Conservation (phyloP, 1,139 yeast species). For the Taiozyma sp. region DNA sequence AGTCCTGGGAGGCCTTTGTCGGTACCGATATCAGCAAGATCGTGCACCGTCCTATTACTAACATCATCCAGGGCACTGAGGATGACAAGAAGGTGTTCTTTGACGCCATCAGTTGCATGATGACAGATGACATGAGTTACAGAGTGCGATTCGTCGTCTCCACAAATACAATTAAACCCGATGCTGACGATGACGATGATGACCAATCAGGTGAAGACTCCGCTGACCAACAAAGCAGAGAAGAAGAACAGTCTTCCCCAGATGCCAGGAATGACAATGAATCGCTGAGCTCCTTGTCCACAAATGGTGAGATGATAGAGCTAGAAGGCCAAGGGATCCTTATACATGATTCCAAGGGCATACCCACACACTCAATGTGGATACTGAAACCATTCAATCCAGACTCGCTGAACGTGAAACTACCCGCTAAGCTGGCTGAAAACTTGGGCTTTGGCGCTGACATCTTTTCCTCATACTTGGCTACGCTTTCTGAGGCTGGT, state of each 20-base stretch:
- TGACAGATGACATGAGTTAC: constrained; percentile 69
- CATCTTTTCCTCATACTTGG: constrained; percentile 70
- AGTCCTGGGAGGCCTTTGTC: constrained; percentile 66
- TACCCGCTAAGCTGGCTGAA: constrained; percentile 64
- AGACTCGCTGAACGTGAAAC: constrained; percentile 52
- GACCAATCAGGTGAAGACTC: constrained; percentile 16
- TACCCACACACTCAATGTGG: constrained; percentile 90
- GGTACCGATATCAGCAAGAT: constrained; percentile 61
- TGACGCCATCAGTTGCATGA: constrained; percentile 69
- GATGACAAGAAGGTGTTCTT: constrained; percentile 66
- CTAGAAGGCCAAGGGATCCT: constrained; percentile 95
- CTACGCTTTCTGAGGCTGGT: constrained; percentile 55
- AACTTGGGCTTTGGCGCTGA: constrained; percentile 88
- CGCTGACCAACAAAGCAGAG: neutral
- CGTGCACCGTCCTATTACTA: constrained; percentile 54
- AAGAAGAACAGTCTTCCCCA: neutral
- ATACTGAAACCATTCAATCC: constrained; percentile 75
- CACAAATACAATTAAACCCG: constrained; percentile 33
- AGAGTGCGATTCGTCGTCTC: constrained; percentile 68
- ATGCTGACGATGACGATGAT: constrained; percentile 18
- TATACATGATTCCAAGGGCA: constrained; percentile 60
- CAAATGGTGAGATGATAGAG: constrained; percentile 60
- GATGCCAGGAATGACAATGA: constrained; percentile 15
- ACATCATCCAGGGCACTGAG: constrained; percentile 61
- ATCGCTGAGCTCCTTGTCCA: constrained; percentile 33